Evolutionary conservation across 768 basidiomycete species (phyloP), one percentile per base, ranked within the genome.

Genomic region (Lentinula raphanica): DNA sequence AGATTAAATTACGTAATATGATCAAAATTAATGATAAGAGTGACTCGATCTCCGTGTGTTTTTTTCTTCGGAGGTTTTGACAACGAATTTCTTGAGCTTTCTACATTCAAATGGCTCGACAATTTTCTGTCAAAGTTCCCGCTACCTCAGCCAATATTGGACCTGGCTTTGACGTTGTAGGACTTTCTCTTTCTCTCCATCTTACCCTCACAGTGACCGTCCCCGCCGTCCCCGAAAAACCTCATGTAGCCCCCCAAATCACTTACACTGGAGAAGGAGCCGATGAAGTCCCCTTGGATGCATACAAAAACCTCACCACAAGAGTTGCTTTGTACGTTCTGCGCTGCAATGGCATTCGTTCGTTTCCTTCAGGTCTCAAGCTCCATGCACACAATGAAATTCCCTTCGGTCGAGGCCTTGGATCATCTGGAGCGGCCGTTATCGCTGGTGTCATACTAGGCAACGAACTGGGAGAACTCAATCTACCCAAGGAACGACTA

Each of bases 121-220:
- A 63, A 12, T 82, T 94, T 73, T 79, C 76, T 36, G 92, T 99
- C 71, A 83, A 79, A 62, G 89, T 98, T 54, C 96, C 96, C 9
- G 94, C 94, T n/a, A 98, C 96, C 2, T 94, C 95, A 62, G 96
- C 96, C 63, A 99, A 99, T 77, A 94, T 99, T 67, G 96, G 96
- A 2, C 96, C 96, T 39, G 96, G 96, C 25, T 99, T 99, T 73
- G 97, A 99, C 71, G 97, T 98, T 62, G 94, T 98, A 63, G 97
- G 97, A n/a, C 87, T 99, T 62, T 95, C 96, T 0, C 85, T 98
- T 23, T 93, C 92, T 1, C 83, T 97, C 29, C 80, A 87, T 63
- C 82, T 98, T 64, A 87, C 84, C 15, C 79, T 98, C 66, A 79
- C 80, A 48, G 87, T 94, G 65, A 66, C 73, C 5, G 67, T 74